A percentile compares a stretch with the other conserved stretches of the same genome.
These are phyloP conservation scores for Alternaria burnsii DNA, from an alignment of 2,329 filamentous ascomycete species.

Conservation along the genomic window DNA sequence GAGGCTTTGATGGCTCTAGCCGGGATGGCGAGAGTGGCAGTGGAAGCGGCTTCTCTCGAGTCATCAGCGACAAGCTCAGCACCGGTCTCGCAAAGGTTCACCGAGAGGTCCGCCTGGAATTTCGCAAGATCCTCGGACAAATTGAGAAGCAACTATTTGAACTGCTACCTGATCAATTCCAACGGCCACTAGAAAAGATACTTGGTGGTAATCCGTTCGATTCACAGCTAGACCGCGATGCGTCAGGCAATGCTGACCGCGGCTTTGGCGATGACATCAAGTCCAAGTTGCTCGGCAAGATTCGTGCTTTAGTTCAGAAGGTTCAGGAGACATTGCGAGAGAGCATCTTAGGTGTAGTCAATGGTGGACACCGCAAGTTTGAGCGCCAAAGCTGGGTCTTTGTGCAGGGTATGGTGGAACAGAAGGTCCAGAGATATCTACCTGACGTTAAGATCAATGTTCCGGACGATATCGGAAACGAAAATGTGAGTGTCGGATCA, in stretches of 20 bases:
- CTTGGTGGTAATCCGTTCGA: constrained; percentile 43
- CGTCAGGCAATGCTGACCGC: constrained; percentile 31
- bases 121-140: constrained; percentile 39
- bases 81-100: constrained; percentile 43
- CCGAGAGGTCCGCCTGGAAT: constrained; percentile 41
- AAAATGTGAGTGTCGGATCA: constrained; percentile 39
- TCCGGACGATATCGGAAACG: constrained; percentile 43
- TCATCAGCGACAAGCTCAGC: constrained; percentile 42
- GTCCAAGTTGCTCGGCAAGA: constrained; percentile 34
- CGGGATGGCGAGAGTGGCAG: constrained; percentile 24
- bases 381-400: constrained; percentile 44
- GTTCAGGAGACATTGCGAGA: constrained; percentile 42
- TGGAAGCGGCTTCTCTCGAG: constrained; percentile 34
- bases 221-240: constrained; percentile 39
- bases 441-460: constrained; percentile 43
- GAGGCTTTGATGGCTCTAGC: constrained; percentile 24
- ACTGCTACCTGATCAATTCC: constrained; percentile 39
- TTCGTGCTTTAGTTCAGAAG: constrained; percentile 38
- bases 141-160: constrained; percentile 44
- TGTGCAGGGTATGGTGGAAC: constrained; percentile 42
- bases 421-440: constrained; percentile 41
- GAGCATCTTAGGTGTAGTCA: constrained; percentile 41
- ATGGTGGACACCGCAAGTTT: constrained; percentile 42
- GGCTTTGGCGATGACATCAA: constrained; percentile 44
- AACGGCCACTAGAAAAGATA: constrained; percentile 40